Evolutionary conservation across 495 filamentous ascomycete genomes (phyloP), one percentile per base, ranked within the genome.

Genomic region (Penicillium parvum): DNA sequence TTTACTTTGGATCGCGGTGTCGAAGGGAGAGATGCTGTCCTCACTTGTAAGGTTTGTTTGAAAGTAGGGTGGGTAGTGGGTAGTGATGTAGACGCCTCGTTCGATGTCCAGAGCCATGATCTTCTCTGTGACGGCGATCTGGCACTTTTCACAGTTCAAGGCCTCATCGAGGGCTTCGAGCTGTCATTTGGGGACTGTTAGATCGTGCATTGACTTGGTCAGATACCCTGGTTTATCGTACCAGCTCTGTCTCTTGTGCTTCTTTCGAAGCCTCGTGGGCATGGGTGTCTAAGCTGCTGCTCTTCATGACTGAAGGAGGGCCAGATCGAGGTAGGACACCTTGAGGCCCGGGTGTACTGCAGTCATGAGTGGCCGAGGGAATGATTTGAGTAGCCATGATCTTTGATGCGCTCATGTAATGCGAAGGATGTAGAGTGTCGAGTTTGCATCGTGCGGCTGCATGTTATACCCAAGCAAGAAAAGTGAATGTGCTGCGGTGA

Each of bases 141-240:
- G 34, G 45, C 63, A 66, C 6, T 52, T 50, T 11, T 43, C 53
- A 39, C 65, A 66, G 26, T 39, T 33, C 7, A 68, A 53, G 21
- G 63, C 65, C 50, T 66, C 63, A 37, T 61, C 48, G 18, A 66
- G 45, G 4, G 51, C 47, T 17, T 50, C 37, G 11, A 47, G 33
- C 43, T 52, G 19, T n/a, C 25, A 16, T 28, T 19, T 1, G 5
- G 23, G 1, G 5, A 4, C 0, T 14, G 4, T 43, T n/a, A 34
- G 32, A n/a, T n/a, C 26, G 22, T 9, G 14, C 3, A 28, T 15
- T 38, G n/a, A 27, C 11, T 7, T 2, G 4, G 7, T 5, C 11
- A 3, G 4, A 15, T 11, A 5, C 12, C 7, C 22, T 22, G 6
- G 19, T 0, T 8, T 23, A 22, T 17, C 40, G 10, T 44, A 47